Conservation (phyloP, 179 eudicot genomes). For the Kewa caespitosa region DNA sequence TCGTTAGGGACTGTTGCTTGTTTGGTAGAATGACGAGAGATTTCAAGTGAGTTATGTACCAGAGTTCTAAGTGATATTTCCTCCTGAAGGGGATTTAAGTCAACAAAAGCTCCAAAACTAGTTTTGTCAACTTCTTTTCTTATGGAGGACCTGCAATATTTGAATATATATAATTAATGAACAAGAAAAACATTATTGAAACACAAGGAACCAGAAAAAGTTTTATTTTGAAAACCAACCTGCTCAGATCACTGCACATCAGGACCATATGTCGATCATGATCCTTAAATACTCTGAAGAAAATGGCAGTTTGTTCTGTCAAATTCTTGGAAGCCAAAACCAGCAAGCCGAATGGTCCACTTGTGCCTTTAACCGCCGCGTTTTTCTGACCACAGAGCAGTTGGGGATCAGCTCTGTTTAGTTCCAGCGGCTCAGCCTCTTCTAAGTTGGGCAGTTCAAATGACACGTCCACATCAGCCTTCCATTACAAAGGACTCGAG, state of each 20-base stretch:
- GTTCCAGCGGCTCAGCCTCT: slow-evolving; percentile 29
- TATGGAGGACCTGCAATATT: slow-evolving; percentile 27
- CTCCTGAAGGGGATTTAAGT: slow-evolving; percentile 30
- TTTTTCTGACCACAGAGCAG: slow-evolving; percentile 28
- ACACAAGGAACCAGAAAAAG: neutral
- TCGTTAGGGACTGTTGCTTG: neutral
- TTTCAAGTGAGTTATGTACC: slow-evolving; percentile 8
- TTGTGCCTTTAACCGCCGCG: slow-evolving; percentile 21
- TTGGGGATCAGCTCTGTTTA: slow-evolving; percentile 30
- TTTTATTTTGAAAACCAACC: slow-evolving; percentile 12
- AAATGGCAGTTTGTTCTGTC: slow-evolving; percentile 31
- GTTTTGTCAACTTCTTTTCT: slow-evolving; percentile 29
- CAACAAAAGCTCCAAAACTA: slow-evolving; percentile 39
- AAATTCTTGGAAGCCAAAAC: slow-evolving; percentile 34
- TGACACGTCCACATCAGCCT: slow-evolving; percentile 36
- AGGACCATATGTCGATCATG: slow-evolving; percentile 21
- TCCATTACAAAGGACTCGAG: neutral
- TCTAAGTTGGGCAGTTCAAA: slow-evolving; percentile 24
- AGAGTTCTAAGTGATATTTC: slow-evolving; percentile 30
- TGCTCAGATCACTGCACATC: slow-evolving; percentile 36
- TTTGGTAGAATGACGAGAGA: neutral
- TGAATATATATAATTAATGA: neutral
- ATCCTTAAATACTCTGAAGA: slow-evolving; percentile 35
- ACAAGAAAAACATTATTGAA: no score
- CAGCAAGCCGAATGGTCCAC: slow-evolving; percentile 33